phyloP scores from a whole-genome alignment of 495 filamentous ascomycete genomes.

The Aspergillus panamensis region DNA sequence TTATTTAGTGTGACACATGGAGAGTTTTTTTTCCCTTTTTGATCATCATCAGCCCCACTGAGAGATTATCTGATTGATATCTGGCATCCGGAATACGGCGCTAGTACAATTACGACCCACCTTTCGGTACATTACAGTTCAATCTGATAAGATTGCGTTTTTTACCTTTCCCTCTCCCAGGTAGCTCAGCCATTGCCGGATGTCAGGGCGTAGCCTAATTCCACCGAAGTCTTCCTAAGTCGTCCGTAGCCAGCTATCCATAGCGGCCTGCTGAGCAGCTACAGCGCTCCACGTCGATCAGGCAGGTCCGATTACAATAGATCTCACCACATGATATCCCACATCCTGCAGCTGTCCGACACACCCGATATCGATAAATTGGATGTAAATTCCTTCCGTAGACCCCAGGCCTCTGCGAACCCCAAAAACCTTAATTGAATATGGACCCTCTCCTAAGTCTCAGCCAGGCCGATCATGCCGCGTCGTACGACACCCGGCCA shows the following conservation, averaged over 20 bases:
- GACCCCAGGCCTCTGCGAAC: not conserved
- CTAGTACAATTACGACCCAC: not conserved
- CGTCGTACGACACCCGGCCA: not conserved
- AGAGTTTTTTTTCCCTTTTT: not conserved
- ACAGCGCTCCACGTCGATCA: not conserved
- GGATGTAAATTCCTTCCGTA: not conserved
- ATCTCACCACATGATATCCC: not conserved
- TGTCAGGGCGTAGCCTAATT: too few relatives aligned
- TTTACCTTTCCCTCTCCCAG: not conserved
- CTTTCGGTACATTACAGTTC: not conserved
- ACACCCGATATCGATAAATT: not conserved
- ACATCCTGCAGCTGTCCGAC: not conserved
- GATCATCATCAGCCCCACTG: not conserved
- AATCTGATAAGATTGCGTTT: not conserved
- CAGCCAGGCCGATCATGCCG: not conserved
- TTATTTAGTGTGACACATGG: not conserved
- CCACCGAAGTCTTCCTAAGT: too few relatives aligned
- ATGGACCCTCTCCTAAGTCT: not conserved
- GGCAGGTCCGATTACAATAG: not conserved
- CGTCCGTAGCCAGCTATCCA: too few relatives aligned
- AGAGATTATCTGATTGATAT: constrained; percentile 11
- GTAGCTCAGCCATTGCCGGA: too few relatives aligned
- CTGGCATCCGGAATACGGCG: not conserved
- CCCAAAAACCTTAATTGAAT: not conserved
- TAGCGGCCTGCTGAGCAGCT: too few relatives aligned